Evolutionary conservation across 495 filamentous ascomycete genomes (phyloP), one percentile per base, ranked within the genome.

Genomic region (Penicillium fimorum): DNA sequence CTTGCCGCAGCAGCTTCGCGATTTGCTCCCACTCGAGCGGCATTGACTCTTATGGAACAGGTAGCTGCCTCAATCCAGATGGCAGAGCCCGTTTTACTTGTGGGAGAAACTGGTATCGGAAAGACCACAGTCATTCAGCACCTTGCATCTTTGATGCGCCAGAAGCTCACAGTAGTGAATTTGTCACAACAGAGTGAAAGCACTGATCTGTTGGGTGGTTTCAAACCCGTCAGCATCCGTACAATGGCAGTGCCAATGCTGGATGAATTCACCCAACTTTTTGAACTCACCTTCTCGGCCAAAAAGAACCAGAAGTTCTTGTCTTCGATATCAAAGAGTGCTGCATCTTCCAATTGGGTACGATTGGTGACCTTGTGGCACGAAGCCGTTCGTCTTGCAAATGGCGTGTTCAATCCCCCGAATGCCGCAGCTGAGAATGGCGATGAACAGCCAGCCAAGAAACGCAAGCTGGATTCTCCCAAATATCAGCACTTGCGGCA

Each of bases 91-190:
- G 82, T 96, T 9, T 73, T 99, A 27, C 83, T 99, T 48, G 94
- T 99, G 37, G 95, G 95, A 58, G 95, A 99, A 74, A 99, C 95
- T 3, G 95, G 95, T 73, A 96, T 94, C 47, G 95, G 95, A 64
- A 99, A 99, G 72, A 99, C 95, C 2, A 92, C 92, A 1, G 86
- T 93, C 12, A 85, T 99, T 43, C 95, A 99, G 66, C 91, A 96
- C 61, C 76, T 99, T 54, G 92, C 95, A 4, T 84, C 88, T 30
- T 76, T 87, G 15, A 80, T 95, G 29, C 87, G 92, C 0, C 85
- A 87, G 58, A 91, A 91, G 58, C 81, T 99, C 3, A 87, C 88
- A 0, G 89, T 92, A 1, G 87, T 97, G 59, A 99, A 99, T 68
- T 68, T 99, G 62, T 97, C 95, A 0, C 95, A 99, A 68, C 95